Percentiles rank a stretch among this genome's conserved stretches.
These are phyloP conservation scores for Barnettozyma sucrosica DNA, from an alignment of 805 yeast genomes.

Conservation along the genomic window DNA sequence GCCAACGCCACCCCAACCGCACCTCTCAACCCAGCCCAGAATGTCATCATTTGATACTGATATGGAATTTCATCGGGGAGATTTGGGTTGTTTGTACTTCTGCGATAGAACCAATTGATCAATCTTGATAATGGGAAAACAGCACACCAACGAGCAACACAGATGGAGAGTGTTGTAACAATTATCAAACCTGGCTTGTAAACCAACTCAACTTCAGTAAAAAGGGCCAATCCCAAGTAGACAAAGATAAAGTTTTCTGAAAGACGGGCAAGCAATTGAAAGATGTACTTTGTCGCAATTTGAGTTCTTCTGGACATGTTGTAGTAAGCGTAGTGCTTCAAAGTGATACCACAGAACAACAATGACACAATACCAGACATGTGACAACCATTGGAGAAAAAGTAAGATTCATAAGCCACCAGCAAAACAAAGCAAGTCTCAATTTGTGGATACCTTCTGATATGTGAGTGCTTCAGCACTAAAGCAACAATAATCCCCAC, in stretches of 20 bases:
- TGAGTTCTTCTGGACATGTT: constrained; percentile 98
- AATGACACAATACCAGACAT: constrained; percentile 98
- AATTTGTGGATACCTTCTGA: constrained; percentile 92
- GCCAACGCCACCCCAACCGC: constrained; percentile 99
- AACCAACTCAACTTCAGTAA: constrained; percentile 93
- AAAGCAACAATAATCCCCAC: constrained; percentile 88
- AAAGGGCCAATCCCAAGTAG: constrained; percentile 86
- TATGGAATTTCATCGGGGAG: constrained; percentile 87
- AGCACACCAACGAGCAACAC: constrained; percentile 95
- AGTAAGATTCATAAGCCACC: constrained; percentile 92
- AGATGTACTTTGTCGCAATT: constrained; percentile 90
- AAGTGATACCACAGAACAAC: constrained; percentile 91
- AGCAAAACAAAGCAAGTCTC: constrained; percentile 89
- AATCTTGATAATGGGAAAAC: constrained; percentile 89
- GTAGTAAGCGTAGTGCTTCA: constrained; percentile 94
- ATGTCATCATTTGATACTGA: constrained; percentile 96
- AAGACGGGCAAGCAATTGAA: constrained; percentile 89
- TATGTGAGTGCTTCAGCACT: constrained; percentile 84
- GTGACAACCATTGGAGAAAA: constrained; percentile 97
- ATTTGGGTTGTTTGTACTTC: constrained; percentile 45
- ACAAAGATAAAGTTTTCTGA: constrained; percentile 96
- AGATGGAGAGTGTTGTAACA: constrained; percentile 82
- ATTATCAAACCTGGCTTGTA: constrained; percentile 91
- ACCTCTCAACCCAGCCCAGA: constrained; percentile 99
- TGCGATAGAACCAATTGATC: constrained; percentile 70